These are phyloP conservation scores for Globisporangium okanoganense DNA, from an alignment of 352 stramenopile genomes.

Conservation along the genomic window DNA sequence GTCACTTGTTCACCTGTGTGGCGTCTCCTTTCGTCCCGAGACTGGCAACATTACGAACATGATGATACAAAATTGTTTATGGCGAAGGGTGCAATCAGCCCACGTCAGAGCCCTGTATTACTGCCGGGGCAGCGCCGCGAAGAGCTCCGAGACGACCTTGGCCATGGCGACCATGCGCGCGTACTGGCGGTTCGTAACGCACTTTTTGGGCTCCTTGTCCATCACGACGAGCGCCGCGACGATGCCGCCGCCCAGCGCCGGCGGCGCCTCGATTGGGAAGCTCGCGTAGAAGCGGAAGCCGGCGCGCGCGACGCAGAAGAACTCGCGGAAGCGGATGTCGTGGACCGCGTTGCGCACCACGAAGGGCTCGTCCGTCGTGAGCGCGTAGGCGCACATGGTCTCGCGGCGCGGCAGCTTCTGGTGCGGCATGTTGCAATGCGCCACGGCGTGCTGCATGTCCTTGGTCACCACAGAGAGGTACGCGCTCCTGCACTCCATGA, in stretches of 20 bases:
- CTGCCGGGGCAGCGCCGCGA: constrained; percentile 15
- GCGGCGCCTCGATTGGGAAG: constrained; percentile 29
- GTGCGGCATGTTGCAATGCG: constrained; percentile 23
- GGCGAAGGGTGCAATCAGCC: too few relatives aligned
- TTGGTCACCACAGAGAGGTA: constrained; percentile 26
- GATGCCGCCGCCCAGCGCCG: constrained; percentile 21
- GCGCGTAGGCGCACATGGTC: constrained; percentile 29
- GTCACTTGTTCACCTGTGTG: too few relatives aligned
- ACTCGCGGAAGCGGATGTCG: constrained; percentile 34
- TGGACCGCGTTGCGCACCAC: constrained; percentile 29
- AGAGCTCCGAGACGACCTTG: constrained; percentile 22
- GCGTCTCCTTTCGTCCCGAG: too few relatives aligned
- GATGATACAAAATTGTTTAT: too few relatives aligned
- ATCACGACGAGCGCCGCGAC: constrained; percentile 31
- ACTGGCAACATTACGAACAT: too few relatives aligned
- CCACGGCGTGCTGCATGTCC: constrained; percentile 29
- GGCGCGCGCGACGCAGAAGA: constrained; percentile 27
- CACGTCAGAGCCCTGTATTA: too few relatives aligned
- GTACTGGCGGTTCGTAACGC: constrained; percentile 30
- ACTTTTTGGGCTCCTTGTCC: constrained; percentile 28
- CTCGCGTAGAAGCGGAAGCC: constrained; percentile 33
- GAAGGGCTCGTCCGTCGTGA: constrained; percentile 29
- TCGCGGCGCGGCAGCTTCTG: constrained; percentile 28
- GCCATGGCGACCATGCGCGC: constrained; percentile 26
- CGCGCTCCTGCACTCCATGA: constrained; percentile 29